Percentiles rank a stretch among this genome's conserved stretches.
Evolutionary conservation across 2,329 filamentous ascomycete species (phyloP).

Genomic region (Nannizzia gypsea): DNA sequence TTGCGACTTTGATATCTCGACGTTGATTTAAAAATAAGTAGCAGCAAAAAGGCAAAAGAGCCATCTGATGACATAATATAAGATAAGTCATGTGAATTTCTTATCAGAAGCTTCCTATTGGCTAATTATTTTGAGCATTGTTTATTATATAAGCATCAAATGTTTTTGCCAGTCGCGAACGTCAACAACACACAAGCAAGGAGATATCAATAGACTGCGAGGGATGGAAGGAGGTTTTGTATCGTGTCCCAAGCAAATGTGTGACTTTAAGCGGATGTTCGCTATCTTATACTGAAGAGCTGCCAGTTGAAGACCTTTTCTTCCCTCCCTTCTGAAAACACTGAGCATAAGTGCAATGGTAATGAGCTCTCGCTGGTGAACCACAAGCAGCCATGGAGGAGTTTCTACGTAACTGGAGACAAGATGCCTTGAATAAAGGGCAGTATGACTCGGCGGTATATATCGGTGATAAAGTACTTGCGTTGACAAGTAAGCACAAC

Average conservation of each 20-base stretch:
- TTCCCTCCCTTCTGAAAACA: neutral
- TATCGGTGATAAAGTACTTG: slow-evolving; percentile 91
- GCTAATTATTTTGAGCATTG: neutral
- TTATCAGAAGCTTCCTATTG: neutral
- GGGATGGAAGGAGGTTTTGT: neutral
- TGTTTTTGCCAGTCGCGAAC: neutral
- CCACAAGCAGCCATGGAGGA: slow-evolving; percentile 60
- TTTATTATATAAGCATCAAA: neutral
- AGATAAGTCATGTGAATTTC: neutral
- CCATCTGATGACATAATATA: neutral
- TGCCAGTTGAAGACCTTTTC: neutral
- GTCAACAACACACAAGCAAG: neutral
- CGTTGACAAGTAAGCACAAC: slow-evolving; percentile 60
- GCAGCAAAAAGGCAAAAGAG: neutral
- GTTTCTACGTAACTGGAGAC: slow-evolving; percentile 86
- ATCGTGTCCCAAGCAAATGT: neutral
- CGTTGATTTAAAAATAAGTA: too few species aligned
- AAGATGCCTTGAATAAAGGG: slow-evolving; percentile 88
- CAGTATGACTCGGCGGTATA: slow-evolving; percentile 96
- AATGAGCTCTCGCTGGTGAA: neutral
- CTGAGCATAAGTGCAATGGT: neutral
- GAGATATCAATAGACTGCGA: neutral
- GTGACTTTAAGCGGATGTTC: neutral
- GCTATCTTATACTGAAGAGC: neutral
- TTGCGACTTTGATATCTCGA: neutral